These are phyloP conservation scores for Mortierella hygrophila DNA, from an alignment of 192 early-diverging fungal genomes.

Conservation along the genomic window DNA sequence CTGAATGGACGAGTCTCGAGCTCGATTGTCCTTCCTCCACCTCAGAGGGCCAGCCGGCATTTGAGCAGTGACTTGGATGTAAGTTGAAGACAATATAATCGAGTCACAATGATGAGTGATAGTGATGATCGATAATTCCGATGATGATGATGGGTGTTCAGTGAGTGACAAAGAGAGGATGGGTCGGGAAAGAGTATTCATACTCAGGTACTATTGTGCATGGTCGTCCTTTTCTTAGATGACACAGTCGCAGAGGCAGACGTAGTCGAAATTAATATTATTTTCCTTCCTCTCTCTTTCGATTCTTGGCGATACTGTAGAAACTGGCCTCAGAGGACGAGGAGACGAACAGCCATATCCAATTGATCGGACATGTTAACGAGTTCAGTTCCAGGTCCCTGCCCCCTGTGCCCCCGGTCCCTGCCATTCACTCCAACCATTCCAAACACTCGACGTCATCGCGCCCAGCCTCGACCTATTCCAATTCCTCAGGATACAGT, in stretches of 20 bases:
- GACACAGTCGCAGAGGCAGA: neutral
- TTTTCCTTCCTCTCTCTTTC: neutral
- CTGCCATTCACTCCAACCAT: neutral
- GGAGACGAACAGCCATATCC: slow-evolving; percentile 27
- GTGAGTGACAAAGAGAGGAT: neutral
- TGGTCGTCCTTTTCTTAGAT: slow-evolving; percentile 12
- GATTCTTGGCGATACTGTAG: neutral
- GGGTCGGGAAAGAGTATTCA: neutral
- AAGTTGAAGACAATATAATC: slow-evolving; percentile 3
- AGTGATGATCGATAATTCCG: neutral
- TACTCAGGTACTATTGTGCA: neutral
- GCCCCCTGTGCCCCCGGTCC: slow-evolving; percentile 31
- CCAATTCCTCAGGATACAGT: slow-evolving; percentile 23
- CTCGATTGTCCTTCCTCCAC: slow-evolving; percentile 39
- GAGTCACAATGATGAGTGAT: neutral
- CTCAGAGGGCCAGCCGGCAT: slow-evolving; percentile 14
- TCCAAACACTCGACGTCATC: slow-evolving; percentile 6
- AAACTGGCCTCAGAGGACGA: slow-evolving; percentile 39
- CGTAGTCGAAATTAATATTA: neutral
- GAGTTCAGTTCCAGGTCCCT: slow-evolving; percentile 36
- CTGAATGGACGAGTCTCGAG: slow-evolving; percentile 31
- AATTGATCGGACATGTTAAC: slow-evolving; percentile 36
- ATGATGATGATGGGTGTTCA: neutral
- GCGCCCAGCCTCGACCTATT: slow-evolving; percentile 37
- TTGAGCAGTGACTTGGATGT: slow-evolving; percentile 43